Evolutionary conservation across 768 basidiomycete genomes (phyloP), one percentile per base, ranked within the genome.

Genomic region (Krasilnikovozyma curviuscula): DNA sequence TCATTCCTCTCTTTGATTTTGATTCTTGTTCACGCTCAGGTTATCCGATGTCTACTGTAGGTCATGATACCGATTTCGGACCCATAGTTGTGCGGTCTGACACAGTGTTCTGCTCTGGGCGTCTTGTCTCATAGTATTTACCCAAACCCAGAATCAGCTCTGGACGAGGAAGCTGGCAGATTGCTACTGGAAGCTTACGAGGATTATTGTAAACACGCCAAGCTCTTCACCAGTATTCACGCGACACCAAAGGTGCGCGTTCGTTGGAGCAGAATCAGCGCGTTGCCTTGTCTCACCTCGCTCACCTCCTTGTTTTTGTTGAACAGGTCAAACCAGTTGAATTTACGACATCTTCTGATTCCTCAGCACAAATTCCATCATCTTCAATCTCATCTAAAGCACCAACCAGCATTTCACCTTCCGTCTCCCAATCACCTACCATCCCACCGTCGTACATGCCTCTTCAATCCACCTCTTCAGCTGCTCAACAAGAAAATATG

Each of bases 141-240:
- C 61, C 89, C 89, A 27, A 93, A 93, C 61, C 85, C 91, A 28
- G 89, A 95, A 64, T 89, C 84, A 7, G 91, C 89, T 0, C 69
- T 95, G 40, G 86, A 95, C 62, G 89, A 95, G 61, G 85, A 93
- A 61, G 89, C 89, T 0, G 91, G 89, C 21, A 91, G 86, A 63
- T 71, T 91, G 42, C 66, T 93, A 32, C 68, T 91, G 39, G 63
- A 91, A 61, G 78, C 89, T 52, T 97, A 93, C 63, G 75, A 79
- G 40, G 79, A 73, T 57, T 95, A 91, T 60, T 52, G 50, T 46
- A 47, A 47, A 54, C 78, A 88, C 46, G 88, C 88, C 14, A 77
- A 73, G 61, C 72, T 93, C 19, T 85, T 91, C 58, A 89, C 86
- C 23, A 77, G 75, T 53, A 83, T 95, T 16, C 89, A 95, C 59